Conservation (phyloP, 805 yeast species). For the Wickerhamomyces bisporus region DNA sequence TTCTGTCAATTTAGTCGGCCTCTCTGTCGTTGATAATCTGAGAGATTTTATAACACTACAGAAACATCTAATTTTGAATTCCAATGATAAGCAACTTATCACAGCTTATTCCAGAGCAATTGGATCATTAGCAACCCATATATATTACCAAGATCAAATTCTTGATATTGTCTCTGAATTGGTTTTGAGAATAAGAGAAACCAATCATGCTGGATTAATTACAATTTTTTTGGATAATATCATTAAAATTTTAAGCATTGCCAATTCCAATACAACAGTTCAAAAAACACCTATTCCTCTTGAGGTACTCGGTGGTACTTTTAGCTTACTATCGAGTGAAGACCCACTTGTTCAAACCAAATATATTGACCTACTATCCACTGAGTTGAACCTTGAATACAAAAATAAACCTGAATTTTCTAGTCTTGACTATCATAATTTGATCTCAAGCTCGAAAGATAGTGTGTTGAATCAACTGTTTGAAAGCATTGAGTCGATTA, state of each 20-base stretch:
- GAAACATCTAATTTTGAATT: slow-evolving; percentile 21
- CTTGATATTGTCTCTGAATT: slow-evolving; percentile 76
- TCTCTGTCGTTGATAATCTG: slow-evolving; percentile 77
- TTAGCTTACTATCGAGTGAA: slow-evolving; percentile 10
- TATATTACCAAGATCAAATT: slow-evolving; percentile 82
- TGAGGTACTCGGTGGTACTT: slow-evolving; percentile 21
- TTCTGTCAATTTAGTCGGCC: slow-evolving; percentile 78
- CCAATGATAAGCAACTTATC: slow-evolving; percentile 27
- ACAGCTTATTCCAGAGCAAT: slow-evolving; percentile 51
- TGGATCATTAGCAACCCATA: slow-evolving; percentile 67
- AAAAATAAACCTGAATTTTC: slow-evolving; percentile 7
- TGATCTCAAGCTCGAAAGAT: slow-evolving; percentile 15
- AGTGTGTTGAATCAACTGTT: slow-evolving; percentile 19
- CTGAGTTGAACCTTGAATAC: slow-evolving; percentile 18
- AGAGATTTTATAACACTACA: slow-evolving; percentile 53
- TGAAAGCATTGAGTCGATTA: slow-evolving; percentile 17
- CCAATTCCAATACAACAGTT: slow-evolving; percentile 15
- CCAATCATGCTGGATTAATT: slow-evolving; percentile 2
- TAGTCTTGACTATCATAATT: slow-evolving; percentile 13
- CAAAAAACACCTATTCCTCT: slow-evolving; percentile 22
- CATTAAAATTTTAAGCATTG: slow-evolving; percentile 10
- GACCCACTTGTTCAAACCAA: slow-evolving; percentile 11
- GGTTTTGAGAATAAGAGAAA: slow-evolving; percentile 35
- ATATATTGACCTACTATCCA: slow-evolving; percentile 14
- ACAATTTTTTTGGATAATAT: slow-evolving; percentile 14